Base-by-base conservation (phyloP, 371 early-diverging fungal species). In the Lichtheimia ramosa region DNA sequence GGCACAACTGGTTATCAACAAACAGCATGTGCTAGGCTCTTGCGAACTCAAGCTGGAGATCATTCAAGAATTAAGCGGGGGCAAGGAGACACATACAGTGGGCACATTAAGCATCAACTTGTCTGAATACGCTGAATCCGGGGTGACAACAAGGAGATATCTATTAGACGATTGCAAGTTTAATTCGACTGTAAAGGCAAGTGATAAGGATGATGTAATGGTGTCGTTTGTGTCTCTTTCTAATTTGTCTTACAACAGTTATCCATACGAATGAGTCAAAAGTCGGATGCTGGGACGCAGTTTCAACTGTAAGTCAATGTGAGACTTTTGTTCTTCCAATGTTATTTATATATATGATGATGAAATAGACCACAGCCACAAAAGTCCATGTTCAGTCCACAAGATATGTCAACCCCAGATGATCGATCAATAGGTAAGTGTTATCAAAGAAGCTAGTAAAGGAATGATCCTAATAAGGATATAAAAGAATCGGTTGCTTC, bases 61-160 rank as follows among this genome's bases (percentile, higher is more conserved):
- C 24, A 77, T 74, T 51, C 87, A 87, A 69, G 83, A 83, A 62
- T 68, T 78, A 43, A 80, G 82, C 60, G 86, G 84, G 7, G 87
- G 83, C 20, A 75, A 77, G 55, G 79, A 72, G 46, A 70, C 82
- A 10, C 83, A 81, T 27, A 76, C 74, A 18, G 71, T 87, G 20
- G 88, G 88, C 14, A 64, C 46, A 10, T 54, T 81, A 14, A 59
- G 62, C 1, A 62, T 81, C 23, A 81, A 81, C 64, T 60, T 81
- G 43, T 73, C 81, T 7, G 81, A 81, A 58, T 81, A 78, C 56
- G 76, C 72, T 51, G 71, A 65, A 13, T 68, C 61, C 25, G 74
- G 74, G n/a, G 51, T 62, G 40, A 66, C 66, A 16, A 76, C 74
- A 27, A 59, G 70, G 23, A 52, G 77, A 21, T 81, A 74, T 63